Conservation (phyloP, 768 basidiomycete genomes). For the Arthromyces matolae region DNA sequence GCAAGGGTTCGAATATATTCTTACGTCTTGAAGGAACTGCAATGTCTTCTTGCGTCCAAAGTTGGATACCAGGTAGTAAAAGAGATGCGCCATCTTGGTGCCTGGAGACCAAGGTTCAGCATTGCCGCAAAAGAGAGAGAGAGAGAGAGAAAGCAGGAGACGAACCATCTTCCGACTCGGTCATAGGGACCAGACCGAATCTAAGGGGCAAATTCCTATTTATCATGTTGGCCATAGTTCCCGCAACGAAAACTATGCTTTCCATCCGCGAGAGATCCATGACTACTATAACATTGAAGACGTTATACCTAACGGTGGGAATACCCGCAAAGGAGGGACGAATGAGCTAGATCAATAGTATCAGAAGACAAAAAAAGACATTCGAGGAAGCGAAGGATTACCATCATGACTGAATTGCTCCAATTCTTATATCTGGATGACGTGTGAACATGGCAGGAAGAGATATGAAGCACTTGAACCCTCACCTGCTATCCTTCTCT, state of each 20-base stretch:
- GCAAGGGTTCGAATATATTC: too few species aligned
- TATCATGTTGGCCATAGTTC: slow-evolving; percentile 67
- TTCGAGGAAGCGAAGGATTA: slow-evolving; percentile 26
- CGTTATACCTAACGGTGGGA: slow-evolving; percentile 67
- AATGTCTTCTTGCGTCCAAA: slow-evolving; percentile 64
- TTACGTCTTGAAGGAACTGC: slow-evolving; percentile 54
- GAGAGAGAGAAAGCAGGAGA: not conserved
- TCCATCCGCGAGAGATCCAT: slow-evolving; percentile 71
- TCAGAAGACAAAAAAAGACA: not conserved
- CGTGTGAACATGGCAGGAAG: not conserved
- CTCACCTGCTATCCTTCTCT: slow-evolving; percentile 72
- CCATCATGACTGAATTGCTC: slow-evolving; percentile 47
- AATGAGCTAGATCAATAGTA: slow-evolving; percentile 47
- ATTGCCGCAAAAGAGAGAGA: not conserved
- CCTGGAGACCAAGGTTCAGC: slow-evolving; percentile 32
- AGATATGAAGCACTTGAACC: slow-evolving; percentile 12
- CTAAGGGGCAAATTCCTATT: slow-evolving; percentile 70
- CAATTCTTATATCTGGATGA: slow-evolving; percentile 46
- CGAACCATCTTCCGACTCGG: slow-evolving; percentile 48
- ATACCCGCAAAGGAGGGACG: slow-evolving; percentile 80
- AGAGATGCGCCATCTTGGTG: slow-evolving; percentile 65
- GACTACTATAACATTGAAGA: slow-evolving; percentile 80
- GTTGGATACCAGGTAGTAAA: slow-evolving; percentile 61
- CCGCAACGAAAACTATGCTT: slow-evolving; percentile 59
- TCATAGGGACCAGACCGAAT: slow-evolving; percentile 81